Conservation (phyloP, 768 basidiomycete species). For the Cystofilobasidium macerans region DNA sequence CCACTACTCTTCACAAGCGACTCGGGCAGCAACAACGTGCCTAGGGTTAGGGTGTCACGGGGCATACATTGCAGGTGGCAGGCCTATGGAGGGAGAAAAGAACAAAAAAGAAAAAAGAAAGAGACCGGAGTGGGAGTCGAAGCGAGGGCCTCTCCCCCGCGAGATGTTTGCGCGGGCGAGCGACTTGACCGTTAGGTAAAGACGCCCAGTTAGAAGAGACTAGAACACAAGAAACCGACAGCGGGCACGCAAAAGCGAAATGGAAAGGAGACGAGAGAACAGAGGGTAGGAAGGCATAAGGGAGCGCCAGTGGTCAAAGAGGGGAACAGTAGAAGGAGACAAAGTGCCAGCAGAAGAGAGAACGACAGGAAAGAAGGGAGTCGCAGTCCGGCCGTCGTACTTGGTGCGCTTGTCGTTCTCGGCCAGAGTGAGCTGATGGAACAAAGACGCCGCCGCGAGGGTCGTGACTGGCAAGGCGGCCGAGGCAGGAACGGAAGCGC, state of each 20-base stretch:
- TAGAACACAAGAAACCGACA: conserved; percentile 2
- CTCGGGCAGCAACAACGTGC: no score
- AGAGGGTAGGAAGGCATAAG: conserved; percentile 13
- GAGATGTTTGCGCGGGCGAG: no score
- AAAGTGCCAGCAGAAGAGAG: conserved; percentile 8
- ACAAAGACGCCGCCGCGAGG: no score
- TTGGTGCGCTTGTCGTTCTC: conserved; percentile 9
- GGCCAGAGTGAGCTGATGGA: not conserved
- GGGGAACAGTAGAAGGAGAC: not conserved
- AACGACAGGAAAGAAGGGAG: conserved; percentile 9
- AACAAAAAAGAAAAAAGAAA: no score
- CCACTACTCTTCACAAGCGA: no score
- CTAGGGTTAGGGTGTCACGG: conserved; percentile 4
- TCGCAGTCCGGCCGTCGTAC: not conserved
- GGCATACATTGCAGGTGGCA: not conserved
- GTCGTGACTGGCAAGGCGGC: no score
- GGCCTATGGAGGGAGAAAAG: not conserved
- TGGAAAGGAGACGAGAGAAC: conserved; percentile 10
- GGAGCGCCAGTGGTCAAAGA: not conserved
- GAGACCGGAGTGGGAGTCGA: not conserved
- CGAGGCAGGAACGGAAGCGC: not conserved
- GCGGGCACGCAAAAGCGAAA: conserved; percentile 1
- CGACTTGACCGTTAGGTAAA: no score
- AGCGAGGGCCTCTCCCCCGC: not conserved
- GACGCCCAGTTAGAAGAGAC: not conserved